phyloP scores from a whole-genome alignment of 2,329 filamentous ascomycete genomes.

The Fusarium lyarnte region DNA sequence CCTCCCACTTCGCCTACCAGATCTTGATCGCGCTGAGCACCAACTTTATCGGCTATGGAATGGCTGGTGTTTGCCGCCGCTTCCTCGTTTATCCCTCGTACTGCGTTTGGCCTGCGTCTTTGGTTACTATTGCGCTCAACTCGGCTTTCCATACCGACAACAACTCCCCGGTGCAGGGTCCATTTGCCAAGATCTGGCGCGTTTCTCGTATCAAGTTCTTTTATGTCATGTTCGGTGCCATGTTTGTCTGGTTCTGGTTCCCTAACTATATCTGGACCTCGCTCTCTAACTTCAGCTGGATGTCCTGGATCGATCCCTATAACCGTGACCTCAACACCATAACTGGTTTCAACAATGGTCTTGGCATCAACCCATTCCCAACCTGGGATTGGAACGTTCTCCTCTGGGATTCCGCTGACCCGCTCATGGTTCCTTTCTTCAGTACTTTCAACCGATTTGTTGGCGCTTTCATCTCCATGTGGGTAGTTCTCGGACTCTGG shows the following conservation, averaged over 20 bases:
- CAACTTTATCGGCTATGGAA: conserved; percentile 68
- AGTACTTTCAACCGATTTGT: conserved; percentile 70
- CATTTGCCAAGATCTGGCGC: conserved; percentile 55
- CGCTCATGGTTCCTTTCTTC: conserved; percentile 63
- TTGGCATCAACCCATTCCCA: conserved; percentile 58
- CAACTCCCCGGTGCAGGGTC: conserved; percentile 53
- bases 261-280: conserved; percentile 64
- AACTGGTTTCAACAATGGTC: conserved; percentile 56
- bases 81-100: conserved; percentile 66
- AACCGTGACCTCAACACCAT: conserved; percentile 55
- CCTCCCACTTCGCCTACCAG: conserved; percentile 62
- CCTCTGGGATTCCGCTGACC: conserved; percentile 55
- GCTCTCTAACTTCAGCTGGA: conserved; percentile 64
- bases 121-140: conserved; percentile 65
- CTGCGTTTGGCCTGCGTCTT: conserved; percentile 66
- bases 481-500: conserved; percentile 66
- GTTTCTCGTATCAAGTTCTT: conserved; percentile 64
- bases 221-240: conserved; percentile 58
- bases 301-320: conserved; percentile 64
- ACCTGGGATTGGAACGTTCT: conserved; percentile 61
- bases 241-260: conserved; percentile 69
- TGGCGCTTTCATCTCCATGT: conserved; percentile 64
- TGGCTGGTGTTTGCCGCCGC: conserved; percentile 63
- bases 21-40: conserved; percentile 65
- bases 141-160: conserved; percentile 61